phyloP scores from a whole-genome alignment of 2,329 filamentous ascomycete species.

The Fusarium newnesense region DNA sequence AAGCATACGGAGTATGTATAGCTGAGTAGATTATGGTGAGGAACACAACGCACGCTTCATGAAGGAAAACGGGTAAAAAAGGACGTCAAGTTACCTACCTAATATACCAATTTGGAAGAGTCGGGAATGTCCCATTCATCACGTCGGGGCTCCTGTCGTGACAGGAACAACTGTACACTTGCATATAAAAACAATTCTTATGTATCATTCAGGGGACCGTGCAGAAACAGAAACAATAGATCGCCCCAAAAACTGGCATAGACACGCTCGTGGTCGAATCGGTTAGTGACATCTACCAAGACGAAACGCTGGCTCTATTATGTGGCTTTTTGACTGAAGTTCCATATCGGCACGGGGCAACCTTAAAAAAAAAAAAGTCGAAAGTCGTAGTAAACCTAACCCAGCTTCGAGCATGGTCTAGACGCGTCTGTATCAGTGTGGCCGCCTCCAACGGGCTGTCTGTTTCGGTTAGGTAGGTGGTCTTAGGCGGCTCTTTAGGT shows the following conservation, averaged over 20 bases:
- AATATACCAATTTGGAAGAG: not conserved
- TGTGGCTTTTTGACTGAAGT: constrained; percentile 3
- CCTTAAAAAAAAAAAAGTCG: constrained; percentile 5
- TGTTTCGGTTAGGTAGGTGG: constrained; percentile 11
- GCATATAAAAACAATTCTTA: not conserved
- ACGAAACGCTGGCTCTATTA: constrained; percentile 12
- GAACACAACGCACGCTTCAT: not conserved
- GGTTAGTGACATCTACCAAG: constrained; percentile 1
- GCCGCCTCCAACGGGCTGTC: not conserved
- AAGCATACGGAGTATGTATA: not conserved
- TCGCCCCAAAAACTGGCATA: not conserved
- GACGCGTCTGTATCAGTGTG: not conserved
- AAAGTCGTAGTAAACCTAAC: constrained; percentile 1
- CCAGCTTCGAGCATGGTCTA: constrained; percentile 13
- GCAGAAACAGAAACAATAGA: constrained; percentile 28
- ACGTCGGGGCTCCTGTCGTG: not conserved
- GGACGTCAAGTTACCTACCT: too few relatives aligned
- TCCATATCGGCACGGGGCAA: constrained; percentile 1
- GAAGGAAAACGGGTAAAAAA: not conserved
- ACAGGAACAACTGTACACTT: not conserved
- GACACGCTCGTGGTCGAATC: constrained; percentile 9
- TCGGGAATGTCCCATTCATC: not conserved
- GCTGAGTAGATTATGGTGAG: not conserved
- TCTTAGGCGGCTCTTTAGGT: constrained; percentile 10
- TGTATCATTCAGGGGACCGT: not conserved